Conservation (phyloP, 1,284 basidiomycete genomes). For the Ustilago trichophora region DNA sequence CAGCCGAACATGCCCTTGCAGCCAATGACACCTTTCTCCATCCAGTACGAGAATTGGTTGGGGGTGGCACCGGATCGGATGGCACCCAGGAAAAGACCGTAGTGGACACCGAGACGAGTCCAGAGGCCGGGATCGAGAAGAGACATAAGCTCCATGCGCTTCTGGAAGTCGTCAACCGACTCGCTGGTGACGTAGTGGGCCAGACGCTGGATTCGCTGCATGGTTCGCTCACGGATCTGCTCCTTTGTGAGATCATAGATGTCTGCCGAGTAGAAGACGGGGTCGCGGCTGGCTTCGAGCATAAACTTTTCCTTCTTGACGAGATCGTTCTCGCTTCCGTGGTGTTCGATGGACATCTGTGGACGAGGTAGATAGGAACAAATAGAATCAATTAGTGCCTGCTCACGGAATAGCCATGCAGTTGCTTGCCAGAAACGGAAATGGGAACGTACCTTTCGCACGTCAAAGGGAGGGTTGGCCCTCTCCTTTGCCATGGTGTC, state of each 20-base stretch:
- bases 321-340: constrained; percentile 65
- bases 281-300: constrained; percentile 70
- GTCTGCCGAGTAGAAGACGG: constrained; percentile 71
- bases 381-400: background rate
- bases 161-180: constrained; percentile 68
- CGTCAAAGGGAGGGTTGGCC: constrained; percentile 70
- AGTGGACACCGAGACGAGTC: constrained; percentile 72
- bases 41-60: constrained; percentile 70
- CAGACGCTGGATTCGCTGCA: constrained; percentile 53
- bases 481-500: constrained; percentile 68
- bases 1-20: constrained; percentile 68
- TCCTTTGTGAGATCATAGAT: constrained; percentile 72
- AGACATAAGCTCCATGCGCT: constrained; percentile 70
- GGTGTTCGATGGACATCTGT: constrained; percentile 67
- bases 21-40: constrained; percentile 68
- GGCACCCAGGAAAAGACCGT: constrained; percentile 70
- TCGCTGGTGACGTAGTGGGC: constrained; percentile 63
- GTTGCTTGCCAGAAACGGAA: no score
- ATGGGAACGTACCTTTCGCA: constrained; percentile 66
- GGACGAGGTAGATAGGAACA: background rate
- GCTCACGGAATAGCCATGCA: no score
- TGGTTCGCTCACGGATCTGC: constrained; percentile 68
- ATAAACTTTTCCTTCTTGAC: constrained; percentile 67
- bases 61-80: constrained; percentile 49
- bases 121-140: constrained; percentile 71